A percentile compares a stretch with the other conserved stretches of the same genome.
These are phyloP conservation scores for Talaromyces sp. DNA, from an alignment of 2,329 filamentous ascomycete genomes.

Conservation along the genomic window DNA sequence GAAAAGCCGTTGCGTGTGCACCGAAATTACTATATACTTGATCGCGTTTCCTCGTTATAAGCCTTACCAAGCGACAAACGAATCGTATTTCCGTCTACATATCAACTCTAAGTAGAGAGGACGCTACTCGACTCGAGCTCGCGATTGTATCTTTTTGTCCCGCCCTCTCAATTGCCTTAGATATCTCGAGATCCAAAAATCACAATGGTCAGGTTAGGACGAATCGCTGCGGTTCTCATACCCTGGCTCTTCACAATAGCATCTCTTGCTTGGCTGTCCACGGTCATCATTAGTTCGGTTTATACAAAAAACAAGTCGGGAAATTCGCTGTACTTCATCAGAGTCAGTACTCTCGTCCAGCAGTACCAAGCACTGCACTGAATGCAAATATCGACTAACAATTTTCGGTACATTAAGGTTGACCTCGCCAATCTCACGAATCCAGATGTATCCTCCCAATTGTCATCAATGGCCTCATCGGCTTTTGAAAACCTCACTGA, in stretches of 20 bases:
- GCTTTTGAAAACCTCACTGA: slow-evolving; percentile 8
- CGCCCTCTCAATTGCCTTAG: neutral
- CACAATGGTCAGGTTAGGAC: slow-evolving; percentile 48
- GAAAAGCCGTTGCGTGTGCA: neutral
- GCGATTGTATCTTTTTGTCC: neutral
- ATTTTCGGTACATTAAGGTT: slow-evolving; percentile 37
- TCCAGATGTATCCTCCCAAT: slow-evolving; percentile 32
- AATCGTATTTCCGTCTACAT: neutral
- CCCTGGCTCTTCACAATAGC: slow-evolving; percentile 62
- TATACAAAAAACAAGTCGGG: slow-evolving; percentile 47
- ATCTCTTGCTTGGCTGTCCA: slow-evolving; percentile 64
- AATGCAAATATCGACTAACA: neutral
- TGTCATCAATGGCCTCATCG: slow-evolving; percentile 1
- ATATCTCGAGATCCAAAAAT: neutral
- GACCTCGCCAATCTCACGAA: slow-evolving; percentile 60
- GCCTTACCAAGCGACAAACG: neutral
- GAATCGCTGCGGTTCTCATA: slow-evolving; percentile 78
- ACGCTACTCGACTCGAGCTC: neutral
- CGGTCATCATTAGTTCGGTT: slow-evolving; percentile 57
- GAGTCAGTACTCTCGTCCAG: slow-evolving; percentile 23
- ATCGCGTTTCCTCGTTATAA: neutral
- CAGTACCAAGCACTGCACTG: too few relatives aligned
- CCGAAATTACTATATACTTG: neutral
- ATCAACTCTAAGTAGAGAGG: neutral
- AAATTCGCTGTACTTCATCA: slow-evolving; percentile 55